Evolutionary conservation across 495 filamentous ascomycete species (phyloP), one percentile per base, ranked within the genome.

Genomic region (Xylaria longipes): DNA sequence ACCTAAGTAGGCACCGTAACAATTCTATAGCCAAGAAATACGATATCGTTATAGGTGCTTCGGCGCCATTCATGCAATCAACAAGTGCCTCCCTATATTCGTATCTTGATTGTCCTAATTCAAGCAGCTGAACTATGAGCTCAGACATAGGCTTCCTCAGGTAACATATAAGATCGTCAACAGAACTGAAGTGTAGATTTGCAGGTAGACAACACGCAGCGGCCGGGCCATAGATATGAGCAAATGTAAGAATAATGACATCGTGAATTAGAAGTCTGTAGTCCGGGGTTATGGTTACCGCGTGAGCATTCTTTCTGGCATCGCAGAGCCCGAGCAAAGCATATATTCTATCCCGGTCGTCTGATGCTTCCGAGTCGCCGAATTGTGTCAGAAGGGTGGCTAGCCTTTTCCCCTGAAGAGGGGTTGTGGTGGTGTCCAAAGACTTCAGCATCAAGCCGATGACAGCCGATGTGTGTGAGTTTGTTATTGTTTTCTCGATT

Each of bases 141-240:
- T 20, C 29, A 37, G 33, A 33, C 1, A 17, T 5, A 37, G 56
- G 31, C 17, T 6, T 8, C 12, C 20, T 35, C 8, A 60, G 56
- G 20, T n/a, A 20, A 4, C 11, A 0, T 37, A 60, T 5, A 37
- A 35, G 56, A 15, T 2, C 17, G 17, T 37, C 7, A 22, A 60
- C 7, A 37, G 27, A 33, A 20, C 17, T 3, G 7, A 58, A 0
- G 14, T 1, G 27, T 12, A 25, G 54, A n/a, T n/a, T n/a, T n/a
- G n/a, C n/a, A n/a, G n/a, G n/a, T n/a, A n/a, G n/a, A n/a, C n/a
- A n/a, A n/a, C n/a, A n/a, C n/a, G n/a, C n/a, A n/a, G n/a, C n/a
- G n/a, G n/a, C n/a, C n/a, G n/a, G n/a, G 31, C 33, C 56, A n/a
- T 60, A 60, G 29, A 60, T 60, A 35, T 60, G 29, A 60, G n/a